Percentiles rank a stretch among this genome's conserved stretches.
Evolutionary conservation across 306 rosid species (phyloP).

Genomic region (Canavalia gladiata): DNA sequence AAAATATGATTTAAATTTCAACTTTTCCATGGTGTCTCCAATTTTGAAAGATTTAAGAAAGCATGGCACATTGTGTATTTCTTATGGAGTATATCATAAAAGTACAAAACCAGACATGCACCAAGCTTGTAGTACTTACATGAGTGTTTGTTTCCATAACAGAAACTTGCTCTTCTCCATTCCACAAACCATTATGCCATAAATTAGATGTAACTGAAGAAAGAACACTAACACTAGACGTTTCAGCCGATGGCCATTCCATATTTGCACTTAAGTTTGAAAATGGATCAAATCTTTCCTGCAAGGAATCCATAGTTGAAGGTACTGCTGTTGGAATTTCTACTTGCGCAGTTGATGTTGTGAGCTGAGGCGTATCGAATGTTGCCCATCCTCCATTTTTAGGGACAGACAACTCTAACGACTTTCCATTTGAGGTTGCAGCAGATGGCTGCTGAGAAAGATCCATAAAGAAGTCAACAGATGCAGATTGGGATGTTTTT

Average conservation of each 20-base stretch:
- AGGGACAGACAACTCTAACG: slow-evolving; percentile 57
- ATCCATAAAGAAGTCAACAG: slow-evolving; percentile 58
- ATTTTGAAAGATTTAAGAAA: slow-evolving; percentile 20
- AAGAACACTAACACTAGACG: slow-evolving; percentile 45
- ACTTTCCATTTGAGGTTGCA: slow-evolving; percentile 51
- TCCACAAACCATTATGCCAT: slow-evolving; percentile 56
- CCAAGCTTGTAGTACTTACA: slow-evolving; percentile 52
- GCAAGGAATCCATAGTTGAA: slow-evolving; percentile 48
- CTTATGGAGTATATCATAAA: background rate
- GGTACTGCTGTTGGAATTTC: slow-evolving; percentile 51
- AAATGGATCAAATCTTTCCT: slow-evolving; percentile 60
- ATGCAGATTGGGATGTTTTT: slow-evolving; percentile 49
- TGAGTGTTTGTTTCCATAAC: slow-evolving; percentile 46
- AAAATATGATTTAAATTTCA: slow-evolving; percentile 49
- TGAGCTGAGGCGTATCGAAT: slow-evolving; percentile 65
- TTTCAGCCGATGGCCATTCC: slow-evolving; percentile 59
- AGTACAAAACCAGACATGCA: slow-evolving; percentile 33
- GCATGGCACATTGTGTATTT: background rate
- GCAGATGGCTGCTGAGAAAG: slow-evolving; percentile 57
- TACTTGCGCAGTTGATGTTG: slow-evolving; percentile 45
- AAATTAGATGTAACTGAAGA: slow-evolving; percentile 49
- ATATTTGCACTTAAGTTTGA: slow-evolving; percentile 50
- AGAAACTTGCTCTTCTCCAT: slow-evolving; percentile 54
- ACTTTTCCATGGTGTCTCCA: slow-evolving; percentile 37
- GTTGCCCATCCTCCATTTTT: slow-evolving; percentile 88